Evolutionary conservation across 306 rosid species (phyloP), one percentile per base, ranked within the genome.

Genomic region (Senna siamea): DNA sequence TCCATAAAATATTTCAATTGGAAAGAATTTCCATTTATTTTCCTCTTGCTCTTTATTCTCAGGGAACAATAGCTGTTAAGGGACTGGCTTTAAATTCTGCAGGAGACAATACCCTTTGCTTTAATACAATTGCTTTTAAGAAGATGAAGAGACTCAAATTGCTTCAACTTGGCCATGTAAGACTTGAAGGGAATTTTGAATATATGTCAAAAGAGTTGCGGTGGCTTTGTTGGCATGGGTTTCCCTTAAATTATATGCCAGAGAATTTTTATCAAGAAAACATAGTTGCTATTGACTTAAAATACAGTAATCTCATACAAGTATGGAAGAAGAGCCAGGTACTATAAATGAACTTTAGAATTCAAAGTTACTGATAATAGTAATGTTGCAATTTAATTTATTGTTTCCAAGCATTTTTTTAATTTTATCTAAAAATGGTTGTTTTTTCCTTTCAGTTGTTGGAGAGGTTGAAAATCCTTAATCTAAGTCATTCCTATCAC

Each of bases 241-340:
- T 26, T 28, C 19, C 63, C 12, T 56, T 26, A 26, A 56, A n/a
- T 26, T 5, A 5, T 34, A 11, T 28, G 38, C 63, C 63, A 3
- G 10, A 54, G 34, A 22, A 28, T 2, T 56, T 56, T 13, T 11
- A 1, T 13, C 17, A 12, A 13, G 19, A 56, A 28, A 56, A 56
- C 26, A 2, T 13, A 13, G 17, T 56, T 26, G 63, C 19, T 5
- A 28, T 56, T 5, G 38, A 56, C 19, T 28, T 56, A 6, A 56
- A 28, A 56, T 56, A 56, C 5, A 56, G 19, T 26, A 0, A 6
- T 28, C 63, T 56, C 38, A 28, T 2, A 12, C 18, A 56, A 23
- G 63, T 28, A 12, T 56, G 63, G 63, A 56, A 56, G 18, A 13
- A 56, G n/a, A n/a, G n/a, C 19, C 37, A 56, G 63, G 63, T 56